Evolutionary conservation across 2,329 filamentous ascomycete species (phyloP), one percentile per base, ranked within the genome.

Genomic region (Neophaeococcomyces aloes): DNA sequence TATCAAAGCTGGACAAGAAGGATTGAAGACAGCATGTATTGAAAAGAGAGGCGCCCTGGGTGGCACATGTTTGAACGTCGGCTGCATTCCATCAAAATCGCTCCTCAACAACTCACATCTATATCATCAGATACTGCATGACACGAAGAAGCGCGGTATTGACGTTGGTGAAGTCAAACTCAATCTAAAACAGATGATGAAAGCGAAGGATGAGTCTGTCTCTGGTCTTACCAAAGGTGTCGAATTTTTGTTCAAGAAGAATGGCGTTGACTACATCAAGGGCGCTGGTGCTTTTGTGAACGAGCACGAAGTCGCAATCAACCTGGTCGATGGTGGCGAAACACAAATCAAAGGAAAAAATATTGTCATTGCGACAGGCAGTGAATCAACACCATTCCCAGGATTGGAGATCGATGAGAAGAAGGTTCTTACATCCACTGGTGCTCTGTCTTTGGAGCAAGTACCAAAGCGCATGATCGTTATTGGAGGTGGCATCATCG

Each of bases 71-170:
- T 73, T 98, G 61, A 98, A 98, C 66, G 91, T 98, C 61, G 91
- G 91, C 70, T 98, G 91, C 72, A 98, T 98, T 64, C 91, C 91
- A 55, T 98, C 91, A 54, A 98, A 98, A 72, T 95, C 91, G 51
- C 86, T 98, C 57, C 85, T 98, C 66, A 98, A 96, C 81, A 96
- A 96, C 76, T 95, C 91, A 58, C 87, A 95, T 67, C 78, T 96
- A 49, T 96, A 96, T 75, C 89, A 96, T 74, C 83, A 88, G 70
- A 83, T 95, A 61, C 78, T 93, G 49, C 89, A 98, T 72, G 91
- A 98, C 73, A 89, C 87, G 55, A 94, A 95, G 72, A 79, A 84
- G 69, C 86, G 91, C 65, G 91, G 91, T 64, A 98, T 98, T 65
- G 89, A 96, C 62, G 91, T 98, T 57, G 82, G 84, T 62, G 86